Percentiles rank a stretch among this genome's conserved stretches.
Evolutionary conservation across 179 eudicot genomes (phyloP).

Genomic region (Silene coronaria): DNA sequence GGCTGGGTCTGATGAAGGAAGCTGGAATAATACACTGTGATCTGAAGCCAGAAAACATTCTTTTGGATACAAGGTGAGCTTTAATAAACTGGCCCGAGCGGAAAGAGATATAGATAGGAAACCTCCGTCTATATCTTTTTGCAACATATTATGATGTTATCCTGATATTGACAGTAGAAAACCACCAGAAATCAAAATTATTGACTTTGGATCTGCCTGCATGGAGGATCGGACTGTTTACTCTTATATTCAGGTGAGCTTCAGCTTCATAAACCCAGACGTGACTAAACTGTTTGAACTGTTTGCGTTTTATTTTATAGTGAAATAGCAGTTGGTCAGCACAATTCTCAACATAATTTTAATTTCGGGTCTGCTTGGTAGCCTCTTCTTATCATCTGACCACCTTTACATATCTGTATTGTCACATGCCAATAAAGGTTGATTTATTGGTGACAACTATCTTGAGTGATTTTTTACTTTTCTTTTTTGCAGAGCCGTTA

Average conservation of each 20-base stretch:
- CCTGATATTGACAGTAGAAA: slow-evolving; percentile 56
- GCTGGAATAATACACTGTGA: slow-evolving; percentile 98
- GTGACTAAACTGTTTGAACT: slow-evolving; percentile 2
- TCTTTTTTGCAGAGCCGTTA: slow-evolving; percentile 82
- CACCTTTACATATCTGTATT: not conserved
- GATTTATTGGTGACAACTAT: slow-evolving; percentile 3
- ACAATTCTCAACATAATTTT: not conserved
- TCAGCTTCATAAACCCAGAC: slow-evolving; percentile 8
- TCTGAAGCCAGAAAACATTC: slow-evolving; percentile 96
- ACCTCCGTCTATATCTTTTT: slow-evolving; percentile 4
- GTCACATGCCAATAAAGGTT: not conserved
- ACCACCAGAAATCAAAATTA: slow-evolving; percentile 89
- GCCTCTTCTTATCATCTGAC: not conserved
- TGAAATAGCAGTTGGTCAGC: slow-evolving; percentile 6
- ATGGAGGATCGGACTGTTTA: slow-evolving; percentile 93
- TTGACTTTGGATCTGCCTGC: slow-evolving; percentile 99
- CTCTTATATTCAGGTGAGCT: slow-evolving; percentile 87
- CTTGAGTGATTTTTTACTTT: slow-evolving; percentile 15
- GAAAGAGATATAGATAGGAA: not conserved
- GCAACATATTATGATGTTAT: slow-evolving; percentile 15
- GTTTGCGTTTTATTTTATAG: not conserved
- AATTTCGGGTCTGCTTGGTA: not conserved
- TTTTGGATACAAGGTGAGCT: slow-evolving; percentile 78
- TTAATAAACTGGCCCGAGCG: slow-evolving; percentile 11
- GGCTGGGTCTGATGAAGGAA: slow-evolving; percentile 88